A percentile compares a stretch with the other conserved stretches of the same genome.
These are phyloP conservation scores for Grigorovia transvaalensis DNA, from an alignment of 805 yeast species.

Conservation along the genomic window DNA sequence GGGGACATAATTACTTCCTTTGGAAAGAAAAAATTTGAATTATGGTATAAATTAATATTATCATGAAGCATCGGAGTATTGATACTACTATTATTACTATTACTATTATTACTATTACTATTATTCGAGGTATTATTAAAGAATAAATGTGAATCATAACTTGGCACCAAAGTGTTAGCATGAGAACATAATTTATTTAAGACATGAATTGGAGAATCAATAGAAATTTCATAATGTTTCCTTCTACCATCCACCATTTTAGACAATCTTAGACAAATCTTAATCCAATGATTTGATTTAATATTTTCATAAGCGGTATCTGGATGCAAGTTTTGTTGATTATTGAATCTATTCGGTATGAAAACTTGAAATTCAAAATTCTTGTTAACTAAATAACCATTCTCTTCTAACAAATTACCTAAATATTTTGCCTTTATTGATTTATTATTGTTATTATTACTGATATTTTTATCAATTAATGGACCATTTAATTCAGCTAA, in stretches of 20 bases:
- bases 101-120: not conserved
- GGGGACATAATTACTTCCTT: conserved; percentile 34
- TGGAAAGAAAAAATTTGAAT: conserved; percentile 34
- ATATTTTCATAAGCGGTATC: conserved; percentile 74
- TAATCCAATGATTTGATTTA: conserved; percentile 92
- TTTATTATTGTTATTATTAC: conserved; percentile 21
- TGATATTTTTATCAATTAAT: conserved; percentile 12
- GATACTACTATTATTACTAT: not conserved
- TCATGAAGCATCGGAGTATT: not conserved
- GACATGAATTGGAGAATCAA: conserved; percentile 88
- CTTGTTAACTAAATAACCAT: conserved; percentile 53
- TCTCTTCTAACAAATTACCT: conserved; percentile 34
- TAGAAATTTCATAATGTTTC: conserved; percentile 87
- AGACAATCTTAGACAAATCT: conserved; percentile 73
- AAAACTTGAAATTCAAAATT: conserved; percentile 82
- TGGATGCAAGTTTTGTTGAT: conserved; percentile 58
- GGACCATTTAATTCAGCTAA: conserved; percentile 72
- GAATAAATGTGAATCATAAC: conserved; percentile 37
- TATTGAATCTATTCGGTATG: conserved; percentile 60
- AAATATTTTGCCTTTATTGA: conserved; percentile 31
- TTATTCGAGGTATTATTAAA: not conserved
- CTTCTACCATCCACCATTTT: conserved; percentile 55
- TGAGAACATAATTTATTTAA: conserved; percentile 70
- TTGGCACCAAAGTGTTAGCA: conserved; percentile 68
- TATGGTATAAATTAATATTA: conserved; percentile 19